phyloP scores from a whole-genome alignment of 75 land plant genomes.

The Isoetes taiwanensis region DNA sequence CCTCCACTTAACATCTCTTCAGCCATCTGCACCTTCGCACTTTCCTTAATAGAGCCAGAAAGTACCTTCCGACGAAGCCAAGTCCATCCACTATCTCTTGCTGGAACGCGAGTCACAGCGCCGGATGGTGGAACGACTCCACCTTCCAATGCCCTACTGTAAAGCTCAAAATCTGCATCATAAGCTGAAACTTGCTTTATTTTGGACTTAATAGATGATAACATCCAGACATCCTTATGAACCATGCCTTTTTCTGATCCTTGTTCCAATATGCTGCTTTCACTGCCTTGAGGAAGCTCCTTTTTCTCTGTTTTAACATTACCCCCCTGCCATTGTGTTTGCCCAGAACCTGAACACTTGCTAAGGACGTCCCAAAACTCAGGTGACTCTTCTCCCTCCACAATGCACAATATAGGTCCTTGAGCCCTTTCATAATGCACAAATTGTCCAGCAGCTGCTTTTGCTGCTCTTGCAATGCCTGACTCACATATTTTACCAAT shows the following conservation, averaged over 20 bases:
- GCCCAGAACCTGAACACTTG: too few species aligned
- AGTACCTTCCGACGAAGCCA: slow-evolving; percentile 39
- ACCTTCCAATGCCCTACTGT: slow-evolving; percentile 36
- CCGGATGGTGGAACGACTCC: slow-evolving; percentile 44
- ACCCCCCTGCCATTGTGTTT: too few species aligned
- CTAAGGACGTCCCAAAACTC: slow-evolving; percentile 64
- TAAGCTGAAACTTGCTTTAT: slow-evolving; percentile 47
- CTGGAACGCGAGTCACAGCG: slow-evolving; percentile 37
- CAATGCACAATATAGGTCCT: slow-evolving; percentile 29
- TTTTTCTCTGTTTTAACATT: too few species aligned
- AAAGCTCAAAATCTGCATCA: slow-evolving; percentile 59
- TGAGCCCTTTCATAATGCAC: slow-evolving; percentile 59
- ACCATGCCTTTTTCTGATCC: too few species aligned
- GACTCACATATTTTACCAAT: slow-evolving; percentile 40
- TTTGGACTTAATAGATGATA: too few species aligned
- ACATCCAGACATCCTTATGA: too few species aligned
- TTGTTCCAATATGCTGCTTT: too few species aligned
- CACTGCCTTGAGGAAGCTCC: too few species aligned
- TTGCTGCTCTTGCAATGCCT: slow-evolving; percentile 41
- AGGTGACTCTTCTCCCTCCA: slow-evolving; percentile 52
- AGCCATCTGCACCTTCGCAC: too few species aligned
- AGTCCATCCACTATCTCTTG: slow-evolving; percentile 62
- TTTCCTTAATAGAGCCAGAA: slow-evolving; percentile 21
- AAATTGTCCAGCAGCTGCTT: slow-evolving; percentile 56
- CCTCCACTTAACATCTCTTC: too few species aligned